Evolutionary conservation across 2,329 filamentous ascomycete species (phyloP), one percentile per base, ranked within the genome.

Genomic region (Orbilia quercus): DNA sequence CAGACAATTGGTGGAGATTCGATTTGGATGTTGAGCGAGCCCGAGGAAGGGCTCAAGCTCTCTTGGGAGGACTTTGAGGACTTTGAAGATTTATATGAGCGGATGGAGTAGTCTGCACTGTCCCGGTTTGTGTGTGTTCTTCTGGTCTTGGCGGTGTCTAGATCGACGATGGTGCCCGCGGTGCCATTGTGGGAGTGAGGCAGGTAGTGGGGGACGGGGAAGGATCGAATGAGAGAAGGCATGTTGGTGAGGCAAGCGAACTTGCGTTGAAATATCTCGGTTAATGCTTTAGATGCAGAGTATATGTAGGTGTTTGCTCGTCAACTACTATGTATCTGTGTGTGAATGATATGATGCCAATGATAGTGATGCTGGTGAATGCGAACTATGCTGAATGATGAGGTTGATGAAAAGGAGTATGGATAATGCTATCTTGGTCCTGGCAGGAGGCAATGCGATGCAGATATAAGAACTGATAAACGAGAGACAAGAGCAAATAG

Each of bases 1-100:
- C 96, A 89, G 48, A 97, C 87, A 16, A 94, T 85, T 1, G 93
- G 93, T 0, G 92, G 92, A 11, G 91, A 96, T 83, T 97, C 93
- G 75, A 97, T 90, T 77, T 74, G 63, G 45, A 74, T 38, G 28
- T 64, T 20, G 28, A 73, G 42, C 2, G 69, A 66, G 20, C 60
- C 69, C n/a, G 60, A 36, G n/a, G 42, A 9, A 6, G 69, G 60
- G 40, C 20, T 60, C 34, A 73, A 22, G 44, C 69, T 73, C 31
- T 73, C 69, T 34, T 73, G 60, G 20, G 66, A 71, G 6, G 69
- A 73, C 31, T 64, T 72, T 12, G 66, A 72, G 0, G 66, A 72
- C 25, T 66, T 73, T 42, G 62, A 47, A 14, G 69, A 73, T 42
- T 60, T 66, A 54, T 66, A 73, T 6, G 69, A 73, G 18, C 45